Evolutionary conservation across 352 stramenopile species (phyloP).

Genomic region (Pythium aristosporum): DNA sequence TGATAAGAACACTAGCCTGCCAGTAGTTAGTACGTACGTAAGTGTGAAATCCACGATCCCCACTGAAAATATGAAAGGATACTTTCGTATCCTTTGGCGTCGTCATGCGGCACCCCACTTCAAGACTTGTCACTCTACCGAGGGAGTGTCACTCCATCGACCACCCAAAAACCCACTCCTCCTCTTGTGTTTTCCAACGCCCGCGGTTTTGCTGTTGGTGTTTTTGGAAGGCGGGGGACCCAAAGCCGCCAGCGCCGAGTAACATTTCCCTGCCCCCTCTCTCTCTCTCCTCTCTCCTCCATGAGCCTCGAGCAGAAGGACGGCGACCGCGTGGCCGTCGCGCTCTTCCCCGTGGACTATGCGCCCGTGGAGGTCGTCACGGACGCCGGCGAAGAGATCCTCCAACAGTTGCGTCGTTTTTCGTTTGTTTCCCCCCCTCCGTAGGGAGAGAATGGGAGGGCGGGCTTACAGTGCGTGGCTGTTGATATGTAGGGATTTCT

Average conservation of each 20-base stretch:
- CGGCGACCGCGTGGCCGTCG: conserved; percentile 55
- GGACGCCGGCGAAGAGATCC: conserved; percentile 75
- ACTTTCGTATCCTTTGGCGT: neutral
- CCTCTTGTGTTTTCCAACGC: conserved; percentile 1
- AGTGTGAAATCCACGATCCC: neutral
- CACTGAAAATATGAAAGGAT: neutral
- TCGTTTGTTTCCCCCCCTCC: no score
- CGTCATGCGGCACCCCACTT: neutral
- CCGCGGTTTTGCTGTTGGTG: conserved; percentile 3
- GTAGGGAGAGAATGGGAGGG: neutral
- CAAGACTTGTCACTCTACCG: conserved; percentile 6
- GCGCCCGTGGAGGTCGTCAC: conserved; percentile 78
- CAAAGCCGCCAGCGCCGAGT: no score
- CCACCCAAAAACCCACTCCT: conserved; percentile 23
- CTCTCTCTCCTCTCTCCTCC: neutral
- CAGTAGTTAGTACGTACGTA: neutral
- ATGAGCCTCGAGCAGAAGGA: conserved; percentile 49
- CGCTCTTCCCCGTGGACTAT: conserved; percentile 80
- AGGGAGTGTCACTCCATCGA: conserved; percentile 12
- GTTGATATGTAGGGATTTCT: conserved; percentile 59
- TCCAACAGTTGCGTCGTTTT: conserved; percentile 54
- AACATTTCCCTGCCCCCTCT: neutral
- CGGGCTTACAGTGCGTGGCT: neutral
- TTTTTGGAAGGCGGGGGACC: conserved; percentile 27
- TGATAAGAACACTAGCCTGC: no score